Evolutionary conservation across 352 stramenopile genomes (phyloP).

Genomic region (Peronosclerospora sorghi): DNA sequence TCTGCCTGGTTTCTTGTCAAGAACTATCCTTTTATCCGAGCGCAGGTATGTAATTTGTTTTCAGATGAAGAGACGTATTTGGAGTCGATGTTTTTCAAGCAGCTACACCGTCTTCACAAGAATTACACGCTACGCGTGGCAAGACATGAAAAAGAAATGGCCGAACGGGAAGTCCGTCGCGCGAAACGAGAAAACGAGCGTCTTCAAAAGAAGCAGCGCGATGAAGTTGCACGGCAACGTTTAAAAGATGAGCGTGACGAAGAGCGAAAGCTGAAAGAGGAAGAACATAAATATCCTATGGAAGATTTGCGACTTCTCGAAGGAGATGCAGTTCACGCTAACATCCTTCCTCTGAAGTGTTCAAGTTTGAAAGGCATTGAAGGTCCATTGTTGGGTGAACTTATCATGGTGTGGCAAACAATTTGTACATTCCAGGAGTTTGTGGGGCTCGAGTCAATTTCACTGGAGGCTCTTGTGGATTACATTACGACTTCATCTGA

Average conservation of each 20-base stretch:
- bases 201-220: conserved; percentile 26
- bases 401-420: conserved; percentile 74
- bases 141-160: conserved; percentile 44
- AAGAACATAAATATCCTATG: conserved; percentile 55
- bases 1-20: conserved; percentile 78
- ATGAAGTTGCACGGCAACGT: conserved; percentile 37
- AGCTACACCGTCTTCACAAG: conserved; percentile 62
- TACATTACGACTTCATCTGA: conserved; percentile 37
- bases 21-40: conserved; percentile 72
- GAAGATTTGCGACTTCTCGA: conserved; percentile 57
- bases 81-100: conserved; percentile 80
- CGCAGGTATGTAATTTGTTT: conserved; percentile 70
- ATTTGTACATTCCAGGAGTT: conserved; percentile 70
- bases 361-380: conserved; percentile 40
- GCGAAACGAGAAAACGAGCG: conserved; percentile 52
- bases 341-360: conserved; percentile 25
- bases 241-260: conserved; percentile 48
- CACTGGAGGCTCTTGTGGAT: conserved; percentile 46
- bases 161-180: conserved; percentile 48
- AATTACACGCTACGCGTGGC: conserved; percentile 47
- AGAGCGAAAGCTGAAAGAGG: conserved; percentile 46
- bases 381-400: conserved; percentile 49
- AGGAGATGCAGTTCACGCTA: conserved; percentile 20
- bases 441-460: conserved; percentile 44
- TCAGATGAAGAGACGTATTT: conserved; percentile 63